Base-by-base conservation (phyloP, 352 stramenopile genomes). In the Globisporangium nodosum region DNA sequence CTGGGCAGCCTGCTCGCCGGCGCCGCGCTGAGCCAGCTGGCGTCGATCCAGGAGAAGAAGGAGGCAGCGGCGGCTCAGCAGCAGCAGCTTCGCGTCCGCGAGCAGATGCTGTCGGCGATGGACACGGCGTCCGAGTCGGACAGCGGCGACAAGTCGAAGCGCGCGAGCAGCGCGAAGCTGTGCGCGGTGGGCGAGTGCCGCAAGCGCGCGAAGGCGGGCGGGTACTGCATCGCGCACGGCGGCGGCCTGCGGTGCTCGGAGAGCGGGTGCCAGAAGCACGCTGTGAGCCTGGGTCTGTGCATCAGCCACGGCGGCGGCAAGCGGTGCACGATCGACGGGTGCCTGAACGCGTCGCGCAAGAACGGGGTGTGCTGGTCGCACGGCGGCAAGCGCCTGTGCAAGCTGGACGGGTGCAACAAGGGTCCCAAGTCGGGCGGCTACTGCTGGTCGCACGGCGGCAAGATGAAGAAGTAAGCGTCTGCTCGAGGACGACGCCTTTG, bases 251-350 rank as follows among this genome's bases (percentile, higher is more conserved):
- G 84, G 3, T 96, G 87, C 56, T 88, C 78, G 6, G 72, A 92
- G 43, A 65, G 74, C 20, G 69, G 69, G 0, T 96, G 87, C 63
- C 65, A 81, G 43, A 94, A 94, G 62, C 82, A 92, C 63, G 87
- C 84, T 0, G 80, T 92, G 46, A 91, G 81, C 52, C 69, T 90
- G 18, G 86, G 86, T 0, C 77, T 93, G 46, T 96, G 86, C 68
- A 94, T 92, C 61, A 90, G 77, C 42, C 85, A 94, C 69, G 85
- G 85, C 30, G 85, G 85, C 42, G 85, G 85, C 57, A 89, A 90
- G 59, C 80, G 85, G 51, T 94, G 82, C 66, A 87, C 71, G 15
- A 69, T 89, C 16, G 68, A 87, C 3, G 83, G 74, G 30, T 94
- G 85, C 60, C 66, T 88, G 45, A 92, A 90, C 63, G 80, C 84